A percentile compares a stretch with the other conserved stretches of the same genome.
Conservation (phyloP, 2,329 filamentous ascomycete genomes). For the Lachnellula cervina region DNA sequence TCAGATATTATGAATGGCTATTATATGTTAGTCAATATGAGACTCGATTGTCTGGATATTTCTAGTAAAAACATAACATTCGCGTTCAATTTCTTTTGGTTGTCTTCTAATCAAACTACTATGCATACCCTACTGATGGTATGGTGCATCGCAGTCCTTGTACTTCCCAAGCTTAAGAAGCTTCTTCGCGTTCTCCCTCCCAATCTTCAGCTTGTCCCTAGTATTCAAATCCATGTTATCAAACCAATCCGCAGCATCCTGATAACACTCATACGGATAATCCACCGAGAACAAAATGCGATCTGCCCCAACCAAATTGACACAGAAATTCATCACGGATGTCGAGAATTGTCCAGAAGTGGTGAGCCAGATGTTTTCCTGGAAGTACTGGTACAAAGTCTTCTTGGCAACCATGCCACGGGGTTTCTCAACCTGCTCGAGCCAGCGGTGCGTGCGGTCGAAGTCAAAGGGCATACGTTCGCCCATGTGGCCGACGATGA, state of each 20-base stretch:
- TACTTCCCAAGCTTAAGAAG: conserved; percentile 32
- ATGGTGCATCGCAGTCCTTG: conserved; percentile 8
- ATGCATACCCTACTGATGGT: too few species aligned
- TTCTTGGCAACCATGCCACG: conserved; percentile 34
- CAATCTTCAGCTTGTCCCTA: conserved; percentile 37
- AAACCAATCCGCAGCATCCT: conserved; percentile 38
- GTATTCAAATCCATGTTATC: conserved; percentile 37
- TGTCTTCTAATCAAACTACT: too few species aligned
- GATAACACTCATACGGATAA: conserved; percentile 47
- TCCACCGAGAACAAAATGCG: conserved; percentile 49
- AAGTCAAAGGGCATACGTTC: conserved; percentile 47
- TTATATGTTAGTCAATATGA: too few species aligned
- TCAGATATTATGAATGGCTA: too few species aligned
- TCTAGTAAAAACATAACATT: too few species aligned
- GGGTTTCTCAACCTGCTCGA: conserved; percentile 49
- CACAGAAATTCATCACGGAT: conserved; percentile 44
- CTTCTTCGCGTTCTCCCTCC: conserved; percentile 42
- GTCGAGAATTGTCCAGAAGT: conserved; percentile 54
- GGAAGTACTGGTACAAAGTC: conserved; percentile 49
- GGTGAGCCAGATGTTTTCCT: conserved; percentile 51
- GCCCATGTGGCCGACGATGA: conserved; percentile 45
- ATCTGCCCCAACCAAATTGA: conserved; percentile 45
- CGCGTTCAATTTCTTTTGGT: too few species aligned
- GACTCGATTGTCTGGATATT: too few species aligned
- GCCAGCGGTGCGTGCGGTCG: conserved; percentile 44